Evolutionary conservation across 2,329 filamentous ascomycete genomes (phyloP), one percentile per base, ranked within the genome.

Genomic region (Diaporthe citriasiana): DNA sequence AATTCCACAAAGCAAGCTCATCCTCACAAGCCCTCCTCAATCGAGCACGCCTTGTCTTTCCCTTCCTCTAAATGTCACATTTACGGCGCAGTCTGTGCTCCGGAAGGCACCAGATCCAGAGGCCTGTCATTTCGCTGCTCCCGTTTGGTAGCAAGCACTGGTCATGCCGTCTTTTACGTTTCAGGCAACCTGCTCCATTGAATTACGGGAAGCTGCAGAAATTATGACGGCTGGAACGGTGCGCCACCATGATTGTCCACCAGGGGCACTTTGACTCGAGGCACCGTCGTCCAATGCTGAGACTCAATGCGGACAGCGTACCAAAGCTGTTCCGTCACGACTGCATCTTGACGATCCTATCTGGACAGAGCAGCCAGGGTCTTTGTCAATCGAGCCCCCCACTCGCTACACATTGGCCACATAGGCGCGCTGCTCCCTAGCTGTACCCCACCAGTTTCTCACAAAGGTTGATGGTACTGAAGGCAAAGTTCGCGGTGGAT

Each of bases 221-320:
- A 76, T 79, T 79, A 80, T 80, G 78, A 80, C 80, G 77, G 76
- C 79, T 79, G 80, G 79, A 79, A 79, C 78, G 79, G 77, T 79
- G 78, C 78, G 78, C 59, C 55, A 47, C 77, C 74, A 77, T 79
- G 76, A 79, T 78, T 76, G 78, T 78, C 76, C 73, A 77, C 78
- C 80, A 78, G 81, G 79, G 78, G 65, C 74, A 71, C 75, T 77
- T 79, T 78, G 83, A 85, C 84, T 85, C 84, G 84, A 85, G 82
- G 76, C 74, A 79, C 78, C 66, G 77, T 71, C 70, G 51, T 69
- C 72, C 72, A 76, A 71, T 68, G 73, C 66, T 70, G 74, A 57
- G 74, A 74, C 74, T 72, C 71, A 71, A 75, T 75, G 50, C 40
- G 27, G 42, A 63, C 60, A 30, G 55, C 38, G 47, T 25, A 72